Conservation (phyloP, 2,329 filamentous ascomycete genomes). For the Aureobasidium sp. region DNA sequence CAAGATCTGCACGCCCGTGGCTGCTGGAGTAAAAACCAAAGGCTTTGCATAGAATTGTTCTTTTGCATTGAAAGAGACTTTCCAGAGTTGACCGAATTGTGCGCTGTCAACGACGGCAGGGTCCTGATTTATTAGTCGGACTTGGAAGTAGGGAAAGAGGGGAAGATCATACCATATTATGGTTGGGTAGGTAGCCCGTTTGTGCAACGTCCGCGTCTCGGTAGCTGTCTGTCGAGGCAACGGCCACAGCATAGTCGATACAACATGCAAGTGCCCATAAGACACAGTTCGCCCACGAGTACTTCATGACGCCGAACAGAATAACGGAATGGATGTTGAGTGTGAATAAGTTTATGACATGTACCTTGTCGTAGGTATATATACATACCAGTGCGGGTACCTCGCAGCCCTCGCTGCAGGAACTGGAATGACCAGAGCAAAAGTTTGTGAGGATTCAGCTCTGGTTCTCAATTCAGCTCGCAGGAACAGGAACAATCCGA, state of each 20-base stretch:
- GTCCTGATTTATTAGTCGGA: not conserved
- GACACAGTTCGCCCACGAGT: not conserved
- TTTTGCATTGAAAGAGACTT: not conserved
- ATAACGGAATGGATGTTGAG: not conserved
- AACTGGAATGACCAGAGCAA: not conserved
- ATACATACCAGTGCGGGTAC: not conserved
- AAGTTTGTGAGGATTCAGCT: not conserved
- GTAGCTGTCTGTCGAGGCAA: slow-evolving; percentile 7
- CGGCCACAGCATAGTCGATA: not conserved
- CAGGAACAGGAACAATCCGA: no score
- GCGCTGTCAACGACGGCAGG: not conserved
- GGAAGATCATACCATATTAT: not conserved
- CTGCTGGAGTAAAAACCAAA: not conserved
- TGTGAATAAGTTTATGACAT: not conserved
- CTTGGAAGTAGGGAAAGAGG: not conserved
- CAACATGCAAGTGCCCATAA: not conserved
- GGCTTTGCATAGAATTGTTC: not conserved
- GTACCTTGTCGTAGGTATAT: not conserved
- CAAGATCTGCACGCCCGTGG: slow-evolving; percentile 20
- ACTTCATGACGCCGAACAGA: not conserved
- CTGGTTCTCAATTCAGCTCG: not conserved
- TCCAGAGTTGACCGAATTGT: not conserved
- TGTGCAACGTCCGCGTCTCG: slow-evolving; percentile 12
- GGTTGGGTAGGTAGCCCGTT: slow-evolving; percentile 6
- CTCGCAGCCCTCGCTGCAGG: not conserved